Conservation (phyloP, 805 yeast genomes). For the Teunomyces pallodes region DNA sequence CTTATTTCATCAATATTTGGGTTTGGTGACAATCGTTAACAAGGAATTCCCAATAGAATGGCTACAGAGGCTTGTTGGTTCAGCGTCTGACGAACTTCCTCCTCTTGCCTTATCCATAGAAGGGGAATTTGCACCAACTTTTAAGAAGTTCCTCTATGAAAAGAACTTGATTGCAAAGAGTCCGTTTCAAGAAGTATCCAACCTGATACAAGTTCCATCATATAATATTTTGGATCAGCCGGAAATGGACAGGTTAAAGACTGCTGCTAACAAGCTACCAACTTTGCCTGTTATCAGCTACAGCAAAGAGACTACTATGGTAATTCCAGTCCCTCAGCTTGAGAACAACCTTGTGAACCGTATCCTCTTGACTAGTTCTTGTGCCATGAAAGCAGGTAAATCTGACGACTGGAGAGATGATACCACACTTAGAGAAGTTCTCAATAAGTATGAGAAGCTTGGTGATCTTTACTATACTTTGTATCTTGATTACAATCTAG, state of each 20-base stretch:
- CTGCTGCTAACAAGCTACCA: not conserved
- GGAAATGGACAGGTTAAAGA: not conserved
- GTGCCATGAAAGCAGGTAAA: not conserved
- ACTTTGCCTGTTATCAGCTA: not conserved
- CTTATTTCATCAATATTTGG: constrained; percentile 7
- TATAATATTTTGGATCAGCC: not conserved
- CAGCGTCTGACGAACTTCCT: not conserved
- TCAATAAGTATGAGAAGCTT: not conserved
- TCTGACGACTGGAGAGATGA: constrained; percentile 2
- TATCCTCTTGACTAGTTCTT: not conserved
- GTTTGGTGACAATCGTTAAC: not conserved
- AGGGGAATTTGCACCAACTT: not conserved
- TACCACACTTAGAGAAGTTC: constrained; percentile 1
- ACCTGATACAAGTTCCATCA: not conserved
- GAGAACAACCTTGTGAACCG: constrained; percentile 1
- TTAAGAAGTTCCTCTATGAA: not conserved
- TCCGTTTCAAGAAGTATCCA: not conserved
- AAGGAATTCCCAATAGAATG: constrained; percentile 6
- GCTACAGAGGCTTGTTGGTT: not conserved
- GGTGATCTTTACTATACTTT: constrained; percentile 6
- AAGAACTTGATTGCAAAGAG: not conserved
- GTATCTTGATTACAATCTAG: constrained; percentile 1
- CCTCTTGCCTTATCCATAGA: not conserved
- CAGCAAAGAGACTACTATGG: not conserved
- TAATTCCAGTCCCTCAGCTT: not conserved